Conservation (phyloP, 306 rosid species). For the Corylus avellana region DNA sequence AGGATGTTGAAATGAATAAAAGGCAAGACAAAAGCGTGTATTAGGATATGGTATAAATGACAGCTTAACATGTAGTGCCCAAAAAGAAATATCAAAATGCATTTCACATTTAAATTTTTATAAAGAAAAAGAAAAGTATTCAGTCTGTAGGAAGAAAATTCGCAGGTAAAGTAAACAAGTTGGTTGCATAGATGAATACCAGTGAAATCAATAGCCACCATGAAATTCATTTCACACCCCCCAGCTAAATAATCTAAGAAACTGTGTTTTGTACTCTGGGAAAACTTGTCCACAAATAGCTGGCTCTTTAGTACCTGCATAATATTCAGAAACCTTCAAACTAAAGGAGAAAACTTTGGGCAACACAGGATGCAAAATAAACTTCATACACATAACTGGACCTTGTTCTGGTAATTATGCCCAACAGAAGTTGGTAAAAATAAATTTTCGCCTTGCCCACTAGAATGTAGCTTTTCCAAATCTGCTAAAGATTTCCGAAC, state of each 20-base stretch:
- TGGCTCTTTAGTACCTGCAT: slow-evolving; percentile 78
- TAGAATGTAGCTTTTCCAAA: slow-evolving; percentile 72
- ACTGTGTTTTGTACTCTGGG: slow-evolving; percentile 69
- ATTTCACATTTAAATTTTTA: neutral
- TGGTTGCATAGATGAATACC: slow-evolving; percentile 43
- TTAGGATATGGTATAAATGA: neutral
- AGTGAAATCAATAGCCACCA: slow-evolving; percentile 96
- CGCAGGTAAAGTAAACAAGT: neutral
- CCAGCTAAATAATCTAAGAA: slow-evolving; percentile 93
- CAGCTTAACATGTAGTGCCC: neutral
- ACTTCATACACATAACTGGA: slow-evolving; percentile 34
- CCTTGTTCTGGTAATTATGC: slow-evolving; percentile 81
- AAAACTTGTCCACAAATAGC: slow-evolving; percentile 73
- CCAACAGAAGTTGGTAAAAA: slow-evolving; percentile 55
- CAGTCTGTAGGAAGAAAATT: neutral
- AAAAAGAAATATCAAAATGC: neutral
- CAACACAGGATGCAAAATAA: slow-evolving; percentile 17
- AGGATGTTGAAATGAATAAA: neutral
- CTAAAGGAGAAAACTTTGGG: slow-evolving; percentile 26
- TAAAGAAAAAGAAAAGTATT: neutral
- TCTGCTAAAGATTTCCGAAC: slow-evolving; percentile 75
- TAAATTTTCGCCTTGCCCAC: slow-evolving; percentile 68
- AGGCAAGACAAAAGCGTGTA: neutral
- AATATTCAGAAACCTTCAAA: slow-evolving; percentile 33
- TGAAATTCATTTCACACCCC: slow-evolving; percentile 90